Evolutionary conservation across 2,329 filamentous ascomycete species (phyloP).

Genomic region (Onygenales sp.): DNA sequence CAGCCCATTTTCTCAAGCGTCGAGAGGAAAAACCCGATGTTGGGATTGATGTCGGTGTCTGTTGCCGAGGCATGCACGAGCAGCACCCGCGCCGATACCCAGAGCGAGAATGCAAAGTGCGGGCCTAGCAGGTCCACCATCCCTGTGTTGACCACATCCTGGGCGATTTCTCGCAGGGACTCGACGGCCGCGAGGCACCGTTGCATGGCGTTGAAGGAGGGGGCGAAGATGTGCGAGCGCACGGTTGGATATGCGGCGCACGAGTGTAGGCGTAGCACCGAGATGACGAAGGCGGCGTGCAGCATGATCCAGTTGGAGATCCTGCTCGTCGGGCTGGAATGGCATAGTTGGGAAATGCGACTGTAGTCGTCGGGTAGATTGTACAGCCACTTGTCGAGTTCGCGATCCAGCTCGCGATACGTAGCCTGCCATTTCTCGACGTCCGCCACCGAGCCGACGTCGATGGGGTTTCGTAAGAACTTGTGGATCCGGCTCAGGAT

Average conservation of each 20-base stretch:
- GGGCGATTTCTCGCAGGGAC: slow-evolving; percentile 35
- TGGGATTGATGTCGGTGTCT: slow-evolving; percentile 26
- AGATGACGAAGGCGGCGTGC: slow-evolving; percentile 38
- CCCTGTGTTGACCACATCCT: slow-evolving; percentile 36
- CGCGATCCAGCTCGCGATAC: slow-evolving; percentile 31
- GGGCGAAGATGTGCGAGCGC: slow-evolving; percentile 34
- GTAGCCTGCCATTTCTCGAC: slow-evolving; percentile 35
- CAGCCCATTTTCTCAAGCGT: slow-evolving; percentile 34
- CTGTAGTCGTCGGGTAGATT: slow-evolving; percentile 37
- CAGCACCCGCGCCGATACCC: slow-evolving; percentile 34
- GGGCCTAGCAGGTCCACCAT: slow-evolving; percentile 36
- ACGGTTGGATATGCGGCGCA: slow-evolving; percentile 35
- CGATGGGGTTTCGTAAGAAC: slow-evolving; percentile 33
- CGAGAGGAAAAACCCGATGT: slow-evolving; percentile 38
- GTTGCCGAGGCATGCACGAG: slow-evolving; percentile 34
- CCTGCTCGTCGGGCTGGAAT: slow-evolving; percentile 13
- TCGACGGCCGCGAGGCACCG: slow-evolving; percentile 37
- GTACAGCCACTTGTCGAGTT: slow-evolving; percentile 35
- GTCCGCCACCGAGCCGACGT: slow-evolving; percentile 29
- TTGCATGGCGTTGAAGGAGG: slow-evolving; percentile 39
- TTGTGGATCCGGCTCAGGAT: slow-evolving; percentile 37
- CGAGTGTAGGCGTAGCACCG: slow-evolving; percentile 37
- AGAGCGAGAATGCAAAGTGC: slow-evolving; percentile 38
- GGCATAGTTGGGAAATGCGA: slow-evolving; percentile 38
- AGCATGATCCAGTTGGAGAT: slow-evolving; percentile 15